phyloP scores from a whole-genome alignment of 495 filamentous ascomycete species.

The Glarea lozoyensis region DNA sequence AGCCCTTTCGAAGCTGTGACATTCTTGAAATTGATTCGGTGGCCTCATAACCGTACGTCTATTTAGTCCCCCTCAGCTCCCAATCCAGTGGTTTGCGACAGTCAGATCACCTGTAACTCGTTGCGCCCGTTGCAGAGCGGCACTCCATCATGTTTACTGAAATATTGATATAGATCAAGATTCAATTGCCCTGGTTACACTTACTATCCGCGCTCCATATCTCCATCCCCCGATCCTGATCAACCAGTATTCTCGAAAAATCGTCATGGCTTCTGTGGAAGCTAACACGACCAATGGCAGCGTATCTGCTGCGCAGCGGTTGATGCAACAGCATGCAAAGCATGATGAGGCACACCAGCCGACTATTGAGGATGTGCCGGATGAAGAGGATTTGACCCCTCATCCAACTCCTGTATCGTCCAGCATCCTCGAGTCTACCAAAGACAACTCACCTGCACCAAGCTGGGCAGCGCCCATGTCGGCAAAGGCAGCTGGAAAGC shows the following conservation, averaged over 20 bases:
- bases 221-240: not conserved
- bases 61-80: constrained; percentile 1
- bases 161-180: not conserved
- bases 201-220: not conserved
- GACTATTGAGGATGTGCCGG: constrained; percentile 69
- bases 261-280: constrained; percentile 16
- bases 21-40: constrained; percentile 14
- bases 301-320: constrained; percentile 58
- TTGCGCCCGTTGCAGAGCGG: not conserved
- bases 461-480: constrained; percentile 34
- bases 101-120: constrained; percentile 4
- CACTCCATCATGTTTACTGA: not conserved
- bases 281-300: constrained; percentile 25
- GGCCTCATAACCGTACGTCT: constrained; percentile 13
- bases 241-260: not conserved
- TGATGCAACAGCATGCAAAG: constrained; percentile 73
- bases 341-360: constrained; percentile 60
- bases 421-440: constrained; percentile 23
- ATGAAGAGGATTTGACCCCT: constrained; percentile 67
- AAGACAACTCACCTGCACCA: constrained; percentile 24
- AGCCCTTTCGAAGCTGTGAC: constrained; percentile 10
- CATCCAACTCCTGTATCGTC: constrained; percentile 27
- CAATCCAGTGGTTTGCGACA: not conserved
- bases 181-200: not conserved
- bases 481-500: constrained; percentile 54